A percentile compares a stretch with the other conserved stretches of the same genome.
These are phyloP conservation scores for Prunus salicina DNA, from an alignment of 306 rosid genomes.

Conservation along the genomic window DNA sequence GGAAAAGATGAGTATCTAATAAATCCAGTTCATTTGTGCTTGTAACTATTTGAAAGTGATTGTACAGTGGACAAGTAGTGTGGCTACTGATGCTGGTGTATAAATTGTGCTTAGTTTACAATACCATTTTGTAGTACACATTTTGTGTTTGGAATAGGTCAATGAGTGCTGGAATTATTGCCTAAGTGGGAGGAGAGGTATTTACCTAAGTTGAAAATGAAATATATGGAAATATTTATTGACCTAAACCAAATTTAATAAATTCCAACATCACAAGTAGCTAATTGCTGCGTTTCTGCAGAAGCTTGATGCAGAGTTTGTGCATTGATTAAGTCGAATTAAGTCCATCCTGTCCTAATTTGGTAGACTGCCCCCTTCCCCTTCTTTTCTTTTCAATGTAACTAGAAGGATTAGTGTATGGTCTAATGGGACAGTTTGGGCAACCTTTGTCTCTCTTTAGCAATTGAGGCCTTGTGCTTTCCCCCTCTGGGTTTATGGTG, in stretches of 20 bases:
- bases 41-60: not conserved
- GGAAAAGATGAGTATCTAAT: too few species aligned
- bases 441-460: not conserved
- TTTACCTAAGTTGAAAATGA: too few species aligned
- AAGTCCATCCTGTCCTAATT: not conserved
- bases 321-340: not conserved
- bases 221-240: too few species aligned
- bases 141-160: too few species aligned
- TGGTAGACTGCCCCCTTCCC: not conserved
- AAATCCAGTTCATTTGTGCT: not conserved
- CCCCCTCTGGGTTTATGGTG: not conserved
- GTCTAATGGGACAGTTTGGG: not conserved
- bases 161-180: too few species aligned
- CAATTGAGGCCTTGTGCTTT: not conserved
- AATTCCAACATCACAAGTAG: not conserved
- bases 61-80: not conserved
- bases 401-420: not conserved
- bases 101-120: not conserved
- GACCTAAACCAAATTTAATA: not conserved
- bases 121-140: not conserved
- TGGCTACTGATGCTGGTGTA: not conserved
- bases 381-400: not conserved
- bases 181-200: too few species aligned
- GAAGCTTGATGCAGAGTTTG: not conserved
- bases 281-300: not conserved